Base-by-base conservation (phyloP, 225 moss, liverwort and hornwort genomes). In the Physcomitrium patens region DNA sequence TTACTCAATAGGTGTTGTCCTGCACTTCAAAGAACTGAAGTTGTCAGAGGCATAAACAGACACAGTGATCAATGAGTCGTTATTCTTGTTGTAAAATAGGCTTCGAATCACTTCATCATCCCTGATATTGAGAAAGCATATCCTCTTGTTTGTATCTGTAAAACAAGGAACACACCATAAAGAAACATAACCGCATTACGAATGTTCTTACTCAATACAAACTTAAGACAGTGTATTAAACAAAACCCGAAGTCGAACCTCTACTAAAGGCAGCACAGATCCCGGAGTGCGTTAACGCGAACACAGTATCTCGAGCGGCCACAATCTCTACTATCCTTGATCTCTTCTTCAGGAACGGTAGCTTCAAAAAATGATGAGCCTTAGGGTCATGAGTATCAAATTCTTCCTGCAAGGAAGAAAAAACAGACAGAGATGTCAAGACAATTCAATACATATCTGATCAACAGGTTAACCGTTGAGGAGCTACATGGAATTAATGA, bases 261-360 rank as follows among this genome's bases (percentile, higher is more conserved):
- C 95, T 86, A 62, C 89, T 95, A 19, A 92, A 95, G 8, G 95
- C 95, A 19, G 92, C 95, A 76, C 92, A 95, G 9, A 92, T 92
- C 5, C 92, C 92, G 1, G 91, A 90, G 68, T 95, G 89, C 17
- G 95, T 92, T 14, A 95, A 80, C 20, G 95, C 95, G 67, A 95
- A 95, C 67, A 95, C 95, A 0, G 92, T 92, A 44, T 95, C 95
- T 47, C 91, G 86, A 12, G 92, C 92, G 5, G 95, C 95, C 20
- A 92, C 95, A 10, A 95, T 95, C 74, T 92, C 92, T 12, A 95
- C 92, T 41, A 92, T 95, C 41, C 89, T 85, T 15, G 91, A 95
- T 50, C 92, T 81, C 50, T 90, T 95, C 85, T 95, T 91, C 50
- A 95, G 81, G 80, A 91, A 92, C 0, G 92, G 95, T 46, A 95